These are phyloP conservation scores for Candida easanensis DNA, from an alignment of 805 yeast species.

Conservation along the genomic window DNA sequence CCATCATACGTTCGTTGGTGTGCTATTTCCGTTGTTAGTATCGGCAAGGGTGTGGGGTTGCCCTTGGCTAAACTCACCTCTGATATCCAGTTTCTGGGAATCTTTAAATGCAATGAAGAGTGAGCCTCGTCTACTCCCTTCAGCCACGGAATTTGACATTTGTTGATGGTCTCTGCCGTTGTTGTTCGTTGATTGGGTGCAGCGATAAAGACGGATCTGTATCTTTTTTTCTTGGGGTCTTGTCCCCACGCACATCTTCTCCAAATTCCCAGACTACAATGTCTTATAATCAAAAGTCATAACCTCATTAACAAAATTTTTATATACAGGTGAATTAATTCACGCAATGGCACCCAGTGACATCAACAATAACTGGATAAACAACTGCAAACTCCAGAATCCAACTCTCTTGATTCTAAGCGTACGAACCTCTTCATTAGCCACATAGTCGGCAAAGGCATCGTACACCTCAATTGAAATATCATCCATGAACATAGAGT, in stretches of 20 bases:
- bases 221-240: too few relatives aligned
- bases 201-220: too few relatives aligned
- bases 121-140: slow-evolving; percentile 1
- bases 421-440: slow-evolving; percentile 76
- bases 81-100: slow-evolving; percentile 14
- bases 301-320: neutral
- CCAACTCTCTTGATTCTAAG: slow-evolving; percentile 79
- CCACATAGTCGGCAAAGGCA: slow-evolving; percentile 84
- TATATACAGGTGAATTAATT: slow-evolving; percentile 2
- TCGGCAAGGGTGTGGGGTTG: neutral
- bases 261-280: too few relatives aligned
- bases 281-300: too few relatives aligned
- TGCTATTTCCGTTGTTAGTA: slow-evolving; percentile 1
- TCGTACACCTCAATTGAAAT: slow-evolving; percentile 86
- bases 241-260: too few relatives aligned
- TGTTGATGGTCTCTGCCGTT: neutral
- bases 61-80: slow-evolving; percentile 17
- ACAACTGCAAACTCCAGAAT: slow-evolving; percentile 86
- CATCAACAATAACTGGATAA: slow-evolving; percentile 78
- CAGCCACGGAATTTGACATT: neutral
- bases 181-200: too few relatives aligned
- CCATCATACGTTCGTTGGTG: slow-evolving; percentile 54
- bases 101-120: slow-evolving; percentile 12
- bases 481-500: slow-evolving; percentile 87
- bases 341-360: slow-evolving; percentile 73